These are phyloP conservation scores for Mytilinidion resinicola DNA, from an alignment of 495 filamentous ascomycete species.

Conservation along the genomic window DNA sequence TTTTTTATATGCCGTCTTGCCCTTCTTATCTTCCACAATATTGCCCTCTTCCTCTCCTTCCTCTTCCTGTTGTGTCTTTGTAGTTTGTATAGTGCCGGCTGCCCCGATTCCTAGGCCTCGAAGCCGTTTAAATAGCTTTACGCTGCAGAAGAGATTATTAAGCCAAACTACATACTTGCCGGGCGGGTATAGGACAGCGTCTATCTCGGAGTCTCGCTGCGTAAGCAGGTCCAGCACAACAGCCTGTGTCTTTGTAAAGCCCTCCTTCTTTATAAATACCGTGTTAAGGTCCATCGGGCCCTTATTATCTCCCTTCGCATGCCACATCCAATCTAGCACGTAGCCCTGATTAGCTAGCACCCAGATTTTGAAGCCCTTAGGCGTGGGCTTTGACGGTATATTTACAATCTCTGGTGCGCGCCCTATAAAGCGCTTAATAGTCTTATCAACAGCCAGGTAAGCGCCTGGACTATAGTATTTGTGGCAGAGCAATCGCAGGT, in stretches of 20 bases:
- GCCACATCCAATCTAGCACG: background rate
- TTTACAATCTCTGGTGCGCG: conserved; percentile 2
- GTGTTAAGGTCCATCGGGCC: background rate
- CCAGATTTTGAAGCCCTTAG: background rate
- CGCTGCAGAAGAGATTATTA: background rate
- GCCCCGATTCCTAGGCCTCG: background rate
- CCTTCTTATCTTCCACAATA: background rate
- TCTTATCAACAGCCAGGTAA: background rate
- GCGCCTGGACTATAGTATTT: background rate
- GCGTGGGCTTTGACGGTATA: conserved; percentile 5
- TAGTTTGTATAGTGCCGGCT: background rate
- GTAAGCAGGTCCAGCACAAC: background rate
- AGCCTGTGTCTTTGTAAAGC: background rate
- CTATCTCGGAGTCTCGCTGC: background rate
- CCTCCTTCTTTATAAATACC: background rate
- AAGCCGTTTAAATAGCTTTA: background rate
- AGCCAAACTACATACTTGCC: background rate
- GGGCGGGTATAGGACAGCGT: background rate
- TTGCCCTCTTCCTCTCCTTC: background rate
- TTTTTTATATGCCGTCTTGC: too few relatives aligned
- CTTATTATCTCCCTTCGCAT: background rate
- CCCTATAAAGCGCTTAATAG: background rate
- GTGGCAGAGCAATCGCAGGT: background rate
- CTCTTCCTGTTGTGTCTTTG: background rate
- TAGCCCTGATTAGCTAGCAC: too few relatives aligned